Evolutionary conservation across 2,329 filamentous ascomycete genomes (phyloP), one percentile per base, ranked within the genome.

Genomic region (Fusarium euwallaceae): DNA sequence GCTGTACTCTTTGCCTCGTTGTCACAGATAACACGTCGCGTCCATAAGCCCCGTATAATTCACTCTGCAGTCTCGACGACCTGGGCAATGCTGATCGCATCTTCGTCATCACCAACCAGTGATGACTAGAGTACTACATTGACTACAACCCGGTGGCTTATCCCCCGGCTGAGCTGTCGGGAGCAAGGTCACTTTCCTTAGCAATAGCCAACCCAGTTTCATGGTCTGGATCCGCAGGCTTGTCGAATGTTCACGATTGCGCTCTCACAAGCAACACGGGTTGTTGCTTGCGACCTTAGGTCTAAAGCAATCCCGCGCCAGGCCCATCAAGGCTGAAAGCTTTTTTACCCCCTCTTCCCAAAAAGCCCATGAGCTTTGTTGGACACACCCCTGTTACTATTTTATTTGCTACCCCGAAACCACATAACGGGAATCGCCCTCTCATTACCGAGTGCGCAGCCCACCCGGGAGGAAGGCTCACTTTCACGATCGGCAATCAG

Each of bases 281-380:
- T 12, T 34, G 43, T 29, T 51, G 41, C 60, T 61, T 45, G 60
- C 41, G 39, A 37, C 43, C 61, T 65, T 61, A 36, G 45, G 24
- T 55, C 59, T 45, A 65, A 65, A 66, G 53, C 61, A 61, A 74
- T 73, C 59, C 66, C 61, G 70, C 58, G 55, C 53, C 61, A 58
- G 61, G 58, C 70, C 62, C 59, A 58, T 62, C 29, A 69, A 75
- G 72, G 69, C 72, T 74, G 72, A 75, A 70, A 32, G 68, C 64
- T 43, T 64, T 41, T 27, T 64, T 32, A 56, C 43, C 56, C 70
- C 64, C 61, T 64, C 65, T 70, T 20, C 43, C 27, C 32, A 37
- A 16, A 45, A 48, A 10, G 17, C 41, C 22, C 17, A 36, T 20
- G 45, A 16, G 27, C 39, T 12, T 43, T 37, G 24, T 59, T 75